These are phyloP conservation scores for Aspergillus udagawae DNA, from an alignment of 2,329 filamentous ascomycete genomes.

Conservation along the genomic window DNA sequence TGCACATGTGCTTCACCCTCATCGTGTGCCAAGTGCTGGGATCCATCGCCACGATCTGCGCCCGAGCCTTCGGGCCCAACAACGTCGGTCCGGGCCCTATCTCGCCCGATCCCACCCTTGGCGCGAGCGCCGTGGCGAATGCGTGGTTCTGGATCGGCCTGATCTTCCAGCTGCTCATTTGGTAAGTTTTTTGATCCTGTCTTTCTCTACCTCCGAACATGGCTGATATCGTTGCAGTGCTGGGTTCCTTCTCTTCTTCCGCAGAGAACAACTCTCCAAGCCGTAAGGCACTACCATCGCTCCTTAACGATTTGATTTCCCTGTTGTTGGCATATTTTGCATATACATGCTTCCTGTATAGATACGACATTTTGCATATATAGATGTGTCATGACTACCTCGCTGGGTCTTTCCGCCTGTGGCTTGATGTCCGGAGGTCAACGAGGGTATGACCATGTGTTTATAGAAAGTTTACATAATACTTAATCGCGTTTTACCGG, in stretches of 20 bases:
- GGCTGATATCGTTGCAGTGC: conserved; percentile 18
- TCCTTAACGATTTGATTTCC: not conserved
- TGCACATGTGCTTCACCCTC: conserved; percentile 60
- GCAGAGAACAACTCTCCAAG: conserved; percentile 40
- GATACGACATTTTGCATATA: not conserved
- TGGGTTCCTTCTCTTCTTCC: conserved; percentile 39
- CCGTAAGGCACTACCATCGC: conserved; percentile 19
- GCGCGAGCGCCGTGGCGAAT: conserved; percentile 42
- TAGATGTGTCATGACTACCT: not conserved
- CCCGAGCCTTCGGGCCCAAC: conserved; percentile 57
- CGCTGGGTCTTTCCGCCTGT: not conserved
- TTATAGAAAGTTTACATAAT: not conserved
- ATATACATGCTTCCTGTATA: not conserved
- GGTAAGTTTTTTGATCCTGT: conserved; percentile 38
- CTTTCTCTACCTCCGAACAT: conserved; percentile 13
- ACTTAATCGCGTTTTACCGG: not conserved
- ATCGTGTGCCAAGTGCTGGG: conserved; percentile 59
- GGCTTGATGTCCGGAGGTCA: not conserved
- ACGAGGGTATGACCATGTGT: not conserved
- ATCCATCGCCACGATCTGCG: conserved; percentile 57
- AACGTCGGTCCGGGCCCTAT: conserved; percentile 56
- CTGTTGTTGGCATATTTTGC: not conserved
- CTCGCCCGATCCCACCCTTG: conserved; percentile 57
- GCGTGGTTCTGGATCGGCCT: conserved; percentile 60
- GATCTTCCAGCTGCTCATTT: conserved; percentile 53